Evolutionary conservation across 345 rosid species (phyloP), one percentile per base, ranked within the genome.

Genomic region (Leavenworthia alabamica): DNA sequence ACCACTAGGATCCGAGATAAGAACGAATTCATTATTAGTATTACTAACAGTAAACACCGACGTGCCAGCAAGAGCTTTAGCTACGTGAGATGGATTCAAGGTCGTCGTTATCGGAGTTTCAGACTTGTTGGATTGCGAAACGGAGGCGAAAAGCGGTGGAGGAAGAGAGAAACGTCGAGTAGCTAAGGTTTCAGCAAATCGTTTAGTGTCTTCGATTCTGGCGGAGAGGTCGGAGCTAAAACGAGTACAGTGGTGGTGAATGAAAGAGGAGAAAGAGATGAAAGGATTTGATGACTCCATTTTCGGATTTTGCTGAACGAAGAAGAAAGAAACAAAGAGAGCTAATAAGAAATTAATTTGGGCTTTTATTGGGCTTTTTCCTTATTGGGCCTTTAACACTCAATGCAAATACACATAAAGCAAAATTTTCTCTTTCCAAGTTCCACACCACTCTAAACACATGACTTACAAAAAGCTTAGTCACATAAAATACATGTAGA

Each of bases 1-100:
- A 15, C 95, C 90, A 40, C 71, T 77, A 41, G 93, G 90, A 79
- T 92, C 96, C n/a, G 98, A 92, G 52, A 89, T 75, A 17, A 89
- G 93, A 41, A 92, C 96, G 79, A 92, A 89, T 69, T 92, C 98
- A 57, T 85, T 92, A 50, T 86, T 82, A 7, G 96, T 77, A 68
- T 92, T 92, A 76, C 96, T 89, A 28, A 92, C 90, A 0, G 96
- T 89, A 68, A 79, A 92, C 5, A 92, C 96, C 0, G 90, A 64
- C 0, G 96, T 91, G 2, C 98, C 95, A 13, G 63, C 68, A 2
- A 92, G 84, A 40, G 85, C 71, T 70, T 86, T 89, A 22, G 95
- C 95, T 28, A 88, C 96, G 28, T 73, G 80, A 26, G 79, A 82
- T 3, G 80, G 74, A 76, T 70, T 76, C 56, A 89, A 66, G 16